Evolutionary conservation across 2,329 filamentous ascomycete species (phyloP).

Genomic region (Amauroascus verrucosus): DNA sequence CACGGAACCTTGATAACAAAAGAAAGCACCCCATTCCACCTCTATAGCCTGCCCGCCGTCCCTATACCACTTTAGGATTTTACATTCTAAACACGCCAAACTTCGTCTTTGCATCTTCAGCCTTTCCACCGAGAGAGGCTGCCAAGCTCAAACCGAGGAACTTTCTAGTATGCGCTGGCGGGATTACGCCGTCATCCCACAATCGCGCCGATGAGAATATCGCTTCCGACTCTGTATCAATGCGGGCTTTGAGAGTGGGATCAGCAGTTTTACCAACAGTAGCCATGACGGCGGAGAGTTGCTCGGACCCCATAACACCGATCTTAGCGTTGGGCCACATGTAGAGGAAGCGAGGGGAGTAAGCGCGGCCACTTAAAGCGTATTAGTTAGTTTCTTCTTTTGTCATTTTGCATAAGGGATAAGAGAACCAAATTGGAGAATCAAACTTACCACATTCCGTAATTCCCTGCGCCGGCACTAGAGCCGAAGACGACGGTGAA

Average conservation of each 20-base stretch:
- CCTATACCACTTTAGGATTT: neutral
- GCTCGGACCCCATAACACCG: constrained; percentile 91
- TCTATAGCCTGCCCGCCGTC: neutral
- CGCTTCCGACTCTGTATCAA: constrained; percentile 82
- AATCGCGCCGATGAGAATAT: constrained; percentile 78
- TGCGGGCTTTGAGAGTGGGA: constrained; percentile 67
- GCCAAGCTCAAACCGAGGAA: constrained; percentile 63
- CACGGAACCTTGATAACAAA: neutral
- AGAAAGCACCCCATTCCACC: neutral
- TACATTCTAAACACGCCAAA: constrained; percentile 82
- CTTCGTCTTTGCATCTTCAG: constrained; percentile 49
- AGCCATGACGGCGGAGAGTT: constrained; percentile 87
- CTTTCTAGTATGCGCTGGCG: constrained; percentile 61
- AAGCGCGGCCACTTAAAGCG: constrained; percentile 62
- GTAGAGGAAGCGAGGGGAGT: constrained; percentile 82
- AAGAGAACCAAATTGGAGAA: neutral
- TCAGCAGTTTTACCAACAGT: constrained; percentile 78
- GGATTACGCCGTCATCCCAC: constrained; percentile 83
- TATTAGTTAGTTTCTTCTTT: neutral
- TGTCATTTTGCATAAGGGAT: neutral
- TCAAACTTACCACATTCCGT: constrained; percentile 71
- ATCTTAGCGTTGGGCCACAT: constrained; percentile 98
- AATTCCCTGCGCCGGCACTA: constrained; percentile 89
- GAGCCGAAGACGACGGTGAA: constrained; percentile 94
- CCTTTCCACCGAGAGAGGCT: constrained; percentile 55